Base-by-base conservation (phyloP, 805 yeast genomes). In the Candida ascalaphidarum region DNA sequence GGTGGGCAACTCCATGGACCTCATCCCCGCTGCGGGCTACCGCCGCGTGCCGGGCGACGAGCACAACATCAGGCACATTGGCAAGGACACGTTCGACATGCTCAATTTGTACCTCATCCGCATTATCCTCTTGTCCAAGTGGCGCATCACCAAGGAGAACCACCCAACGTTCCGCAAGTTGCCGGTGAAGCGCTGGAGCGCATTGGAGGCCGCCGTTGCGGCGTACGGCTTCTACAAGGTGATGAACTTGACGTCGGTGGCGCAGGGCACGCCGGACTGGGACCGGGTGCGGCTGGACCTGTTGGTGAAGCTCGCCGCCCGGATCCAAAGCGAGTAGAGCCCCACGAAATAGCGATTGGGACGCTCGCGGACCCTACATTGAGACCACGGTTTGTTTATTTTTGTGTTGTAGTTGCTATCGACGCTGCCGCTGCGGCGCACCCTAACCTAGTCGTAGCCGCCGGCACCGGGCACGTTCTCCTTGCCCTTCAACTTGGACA, bases 401-500 rank as follows among this genome's bases (percentile, higher is more conserved):
- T 26, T 11, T 15, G 18, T 29, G 24, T 26, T 17, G 7, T 10
- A n/a, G 12, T 28, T 9, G 7, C 22, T 33, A 27, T 25, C n/a
- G n/a, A n/a, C n/a, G n/a, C n/a, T n/a, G n/a, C n/a, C n/a, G n/a
- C n/a, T n/a, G n/a, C n/a, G n/a, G n/a, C n/a, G n/a, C n/a, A n/a
- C n/a, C n/a, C n/a, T n/a, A n/a, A n/a, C n/a, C n/a, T 14, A 14
- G 34, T 58, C 65, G 48, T 72, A 74, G 10, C 81, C 81, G 17
- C 68, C 81, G 21, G 85, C 86, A 21, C 88, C 89, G 15, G 92
- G 92, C 27, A 74, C 89, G 35, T 68, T 65, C 27, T 68, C 70
- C 41, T 81, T 81, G 22, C 78, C 82, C 61, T 77, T 76, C 46
- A 81, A 65, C 37, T 74, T 72, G 32, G 60, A 56, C 47, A 81